Conservation (phyloP, 371 early-diverging fungal genomes). For the Mortierella sp. region DNA sequence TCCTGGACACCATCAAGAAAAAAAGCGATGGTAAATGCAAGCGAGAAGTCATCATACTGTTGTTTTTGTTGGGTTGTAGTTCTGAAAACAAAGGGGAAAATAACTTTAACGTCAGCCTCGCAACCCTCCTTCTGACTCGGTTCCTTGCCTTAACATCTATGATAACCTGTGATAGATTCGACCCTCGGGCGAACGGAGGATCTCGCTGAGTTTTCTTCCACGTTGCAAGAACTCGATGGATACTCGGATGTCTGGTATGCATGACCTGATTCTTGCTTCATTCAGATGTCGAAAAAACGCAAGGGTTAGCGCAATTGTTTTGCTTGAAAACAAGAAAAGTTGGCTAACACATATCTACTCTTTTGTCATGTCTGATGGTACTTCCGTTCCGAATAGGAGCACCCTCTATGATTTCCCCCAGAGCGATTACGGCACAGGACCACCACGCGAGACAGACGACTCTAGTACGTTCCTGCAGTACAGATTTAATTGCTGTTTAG, state of each 20-base stretch:
- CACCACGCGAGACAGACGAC: background rate
- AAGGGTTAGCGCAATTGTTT: background rate
- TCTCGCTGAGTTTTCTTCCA: background rate
- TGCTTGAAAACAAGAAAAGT: too few relatives aligned
- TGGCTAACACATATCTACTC: conserved; percentile 4
- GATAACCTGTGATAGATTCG: background rate
- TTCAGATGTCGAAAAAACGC: background rate
- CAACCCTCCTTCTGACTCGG: background rate
- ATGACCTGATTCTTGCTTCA: background rate
- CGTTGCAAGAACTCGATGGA: background rate
- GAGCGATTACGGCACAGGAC: background rate
- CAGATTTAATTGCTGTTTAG: too few relatives aligned
- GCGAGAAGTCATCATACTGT: background rate
- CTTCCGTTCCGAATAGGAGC: background rate
- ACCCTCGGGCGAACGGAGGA: background rate
- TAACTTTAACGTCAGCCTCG: too few relatives aligned
- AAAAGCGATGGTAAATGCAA: background rate
- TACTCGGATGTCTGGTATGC: background rate
- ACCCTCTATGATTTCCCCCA: background rate
- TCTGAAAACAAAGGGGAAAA: background rate
- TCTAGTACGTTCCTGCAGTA: too few relatives aligned
- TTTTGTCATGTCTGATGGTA: background rate
- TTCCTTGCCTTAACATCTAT: background rate
- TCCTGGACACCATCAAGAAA: background rate
- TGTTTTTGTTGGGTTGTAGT: background rate